phyloP scores from a whole-genome alignment of 176 grass and related monocot genomes.

The bread wheat (Triticum aestivum) region IWGSC_CS_RefSeq_v2.1 NC_057795.1:517205881-517206380 shows the following conservation, averaged over 20 bases:
- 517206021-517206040: neutral
- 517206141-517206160: neutral
- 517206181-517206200: neutral
- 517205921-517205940: neutral
- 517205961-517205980: neutral
- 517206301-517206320: constrained; percentile 10
- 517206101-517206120: neutral
- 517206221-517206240: neutral
- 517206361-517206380: neutral
- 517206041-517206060: neutral
- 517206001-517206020: neutral
- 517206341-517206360: neutral
- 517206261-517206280: neutral
- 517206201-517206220: neutral
- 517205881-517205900: neutral
- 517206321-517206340: neutral
- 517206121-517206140: neutral
- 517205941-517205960: neutral
- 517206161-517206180: neutral
- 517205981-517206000: neutral
- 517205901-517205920: neutral
- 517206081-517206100: neutral
- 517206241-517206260: neutral
- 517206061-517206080: neutral
- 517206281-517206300: neutral